Percentiles rank a stretch among this genome's conserved stretches.
phyloP scores from a whole-genome alignment of 148 eudicot genomes.

The Salicornia ramosissima region DNA sequence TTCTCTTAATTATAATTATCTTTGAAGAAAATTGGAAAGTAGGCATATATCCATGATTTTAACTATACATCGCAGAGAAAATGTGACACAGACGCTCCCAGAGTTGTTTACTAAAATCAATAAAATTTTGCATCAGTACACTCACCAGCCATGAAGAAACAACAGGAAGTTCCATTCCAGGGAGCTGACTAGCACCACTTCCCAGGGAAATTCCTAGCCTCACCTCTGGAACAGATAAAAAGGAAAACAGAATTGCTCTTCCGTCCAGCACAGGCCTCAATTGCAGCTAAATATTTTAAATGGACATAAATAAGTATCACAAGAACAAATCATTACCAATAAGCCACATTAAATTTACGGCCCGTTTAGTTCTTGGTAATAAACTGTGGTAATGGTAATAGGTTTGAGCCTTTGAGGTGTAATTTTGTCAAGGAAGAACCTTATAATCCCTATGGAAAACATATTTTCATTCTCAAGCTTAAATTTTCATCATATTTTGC shows the following conservation, averaged over 20 bases:
- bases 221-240: slow-evolving; percentile 79
- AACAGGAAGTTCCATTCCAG: slow-evolving; percentile 90
- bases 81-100: not conserved
- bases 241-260: slow-evolving; percentile 74
- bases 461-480: too few species aligned
- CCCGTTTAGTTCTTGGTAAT: too few species aligned
- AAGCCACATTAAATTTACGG: not conserved
- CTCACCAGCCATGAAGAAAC: slow-evolving; percentile 96
- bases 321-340: not conserved
- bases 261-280: slow-evolving; percentile 87
- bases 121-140: not conserved
- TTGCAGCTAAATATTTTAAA: slow-evolving; percentile 51
- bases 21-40: too few species aligned
- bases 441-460: too few species aligned
- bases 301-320: slow-evolving; percentile 5
- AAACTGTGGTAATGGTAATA: too few species aligned
- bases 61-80: not conserved
- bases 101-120: not conserved
- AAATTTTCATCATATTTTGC: too few species aligned
- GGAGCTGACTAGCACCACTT: slow-evolving; percentile 86
- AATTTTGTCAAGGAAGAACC: too few species aligned
- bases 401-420: too few species aligned
- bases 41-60: not conserved
- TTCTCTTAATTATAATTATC: too few species aligned
- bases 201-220: slow-evolving; percentile 89